phyloP scores from a whole-genome alignment of 306 rosid species.

The Astragalus glycyphyllos region DNA sequence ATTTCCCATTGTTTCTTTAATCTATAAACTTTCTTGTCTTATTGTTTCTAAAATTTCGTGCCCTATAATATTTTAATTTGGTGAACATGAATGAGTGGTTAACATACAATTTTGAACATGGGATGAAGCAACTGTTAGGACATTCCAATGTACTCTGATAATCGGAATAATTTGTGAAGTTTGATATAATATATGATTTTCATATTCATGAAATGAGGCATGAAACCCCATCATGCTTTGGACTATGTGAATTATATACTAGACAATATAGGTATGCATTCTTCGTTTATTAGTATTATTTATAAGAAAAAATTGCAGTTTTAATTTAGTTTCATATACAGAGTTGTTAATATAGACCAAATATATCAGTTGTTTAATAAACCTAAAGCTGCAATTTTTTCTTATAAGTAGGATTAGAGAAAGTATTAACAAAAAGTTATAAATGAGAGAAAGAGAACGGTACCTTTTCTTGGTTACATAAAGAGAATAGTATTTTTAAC shows the following conservation, averaged over 20 bases:
- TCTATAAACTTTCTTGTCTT: constrained; percentile 45
- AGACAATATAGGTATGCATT: no score
- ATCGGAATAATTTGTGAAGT: constrained; percentile 1
- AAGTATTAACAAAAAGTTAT: no score
- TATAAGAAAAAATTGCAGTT: no score
- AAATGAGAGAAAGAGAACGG: no score
- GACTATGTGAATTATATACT: not conserved
- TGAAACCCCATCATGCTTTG: constrained; percentile 12
- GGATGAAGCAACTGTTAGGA: constrained; percentile 33
- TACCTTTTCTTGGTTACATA: no score
- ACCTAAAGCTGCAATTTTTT: no score
- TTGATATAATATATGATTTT: not conserved
- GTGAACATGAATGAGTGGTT: constrained; percentile 24
- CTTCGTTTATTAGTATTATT: no score
- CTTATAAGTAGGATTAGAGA: no score
- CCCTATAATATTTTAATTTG: constrained; percentile 29
- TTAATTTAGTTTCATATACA: no score
- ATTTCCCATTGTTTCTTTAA: not conserved
- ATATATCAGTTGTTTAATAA: no score
- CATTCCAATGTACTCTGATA: constrained; percentile 43
- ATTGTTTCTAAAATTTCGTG: constrained; percentile 42
- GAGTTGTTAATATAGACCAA: no score
- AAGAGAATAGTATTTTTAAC: no score
- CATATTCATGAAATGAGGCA: constrained; percentile 2
- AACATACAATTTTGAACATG: constrained; percentile 26